phyloP scores from a whole-genome alignment of 2,329 filamentous ascomycete genomes.

The Purpureocillium lavendulum region DNA sequence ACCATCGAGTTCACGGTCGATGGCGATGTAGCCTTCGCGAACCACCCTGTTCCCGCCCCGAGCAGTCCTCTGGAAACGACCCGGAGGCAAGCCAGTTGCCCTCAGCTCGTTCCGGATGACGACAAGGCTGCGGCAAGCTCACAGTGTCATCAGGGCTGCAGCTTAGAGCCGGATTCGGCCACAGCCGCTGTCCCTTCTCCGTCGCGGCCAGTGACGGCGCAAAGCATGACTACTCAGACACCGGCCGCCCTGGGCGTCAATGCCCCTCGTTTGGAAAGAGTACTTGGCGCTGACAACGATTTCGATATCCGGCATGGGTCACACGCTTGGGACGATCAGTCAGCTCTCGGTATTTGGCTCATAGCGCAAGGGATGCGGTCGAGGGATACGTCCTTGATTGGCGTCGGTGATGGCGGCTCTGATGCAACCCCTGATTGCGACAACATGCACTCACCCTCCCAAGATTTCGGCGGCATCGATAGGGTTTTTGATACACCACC shows the following conservation, averaged over 20 bases:
- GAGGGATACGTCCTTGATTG: slow-evolving; percentile 14
- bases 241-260: slow-evolving; percentile 3
- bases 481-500: slow-evolving; percentile 5
- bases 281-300: slow-evolving; percentile 14
- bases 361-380: slow-evolving; percentile 23
- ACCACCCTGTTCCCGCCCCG: background rate
- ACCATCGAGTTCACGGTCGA: slow-evolving; percentile 35
- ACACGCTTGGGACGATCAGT: slow-evolving; percentile 22
- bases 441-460: background rate
- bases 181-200: background rate
- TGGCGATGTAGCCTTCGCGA: background rate
- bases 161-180: background rate
- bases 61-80: background rate
- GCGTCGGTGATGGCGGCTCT: slow-evolving; percentile 7
- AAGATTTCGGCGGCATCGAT: slow-evolving; percentile 8
- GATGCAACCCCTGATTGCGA: background rate
- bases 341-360: slow-evolving; percentile 28
- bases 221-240: slow-evolving; percentile 1
- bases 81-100: background rate
- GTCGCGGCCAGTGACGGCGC: background rate
- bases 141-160: background rate
- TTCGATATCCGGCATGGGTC: slow-evolving; percentile 20
- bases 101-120: background rate
- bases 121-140: background rate
- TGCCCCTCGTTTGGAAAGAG: slow-evolving; percentile 7